Base-by-base conservation (phyloP, 2,329 filamentous ascomycete genomes). In the Fusarium beomiforme region DNA sequence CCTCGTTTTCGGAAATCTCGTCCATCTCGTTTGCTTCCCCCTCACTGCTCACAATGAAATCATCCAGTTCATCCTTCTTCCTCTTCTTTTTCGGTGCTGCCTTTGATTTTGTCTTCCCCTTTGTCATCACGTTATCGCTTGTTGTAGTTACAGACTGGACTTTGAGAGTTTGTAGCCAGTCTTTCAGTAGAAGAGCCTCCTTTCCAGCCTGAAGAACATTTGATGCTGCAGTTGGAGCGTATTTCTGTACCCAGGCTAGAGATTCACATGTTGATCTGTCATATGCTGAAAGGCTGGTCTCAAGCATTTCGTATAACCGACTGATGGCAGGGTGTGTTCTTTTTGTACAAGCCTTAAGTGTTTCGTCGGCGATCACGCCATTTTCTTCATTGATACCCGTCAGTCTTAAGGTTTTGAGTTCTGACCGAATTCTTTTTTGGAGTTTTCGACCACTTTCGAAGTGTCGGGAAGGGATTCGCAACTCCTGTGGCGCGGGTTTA, bases 201-300 rank as follows among this genome's bases (percentile, higher is more conserved):
- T 84, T 87, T 5, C 92, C 91, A 19, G 84, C 79, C 76, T 98
- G 95, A 14, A 99, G 84, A 2, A 98, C 90, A 63, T 95, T 90
- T 7, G 84, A 83, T 5, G 93, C 90, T 37, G 82, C 84, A 29
- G 80, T 81, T 0, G 96, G 96, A 1, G 92, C 89, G 81, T 98
- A 97, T 76, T 98, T 98, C 42, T 95, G 91, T 4, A 86, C 80
- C 96, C 96, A 99, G 12, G 89, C 81, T 31, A 87, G 81, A 4
- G 84, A 85, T 77, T 98, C 95, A 73, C 92, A 97, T 53, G 86
- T 87, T 12, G 91, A 92, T 68, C 83, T 87, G 78, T 99, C 96
- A 76, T 95, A 98, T 1, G 95, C 90, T 8, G 93, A 95, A 16
- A 95, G 84, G 0, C 85, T 85, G 2, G 84, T 85, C 46, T 85